Evolutionary conservation across 306 rosid species (phyloP).

Genomic region (Cicer bijugum): DNA sequence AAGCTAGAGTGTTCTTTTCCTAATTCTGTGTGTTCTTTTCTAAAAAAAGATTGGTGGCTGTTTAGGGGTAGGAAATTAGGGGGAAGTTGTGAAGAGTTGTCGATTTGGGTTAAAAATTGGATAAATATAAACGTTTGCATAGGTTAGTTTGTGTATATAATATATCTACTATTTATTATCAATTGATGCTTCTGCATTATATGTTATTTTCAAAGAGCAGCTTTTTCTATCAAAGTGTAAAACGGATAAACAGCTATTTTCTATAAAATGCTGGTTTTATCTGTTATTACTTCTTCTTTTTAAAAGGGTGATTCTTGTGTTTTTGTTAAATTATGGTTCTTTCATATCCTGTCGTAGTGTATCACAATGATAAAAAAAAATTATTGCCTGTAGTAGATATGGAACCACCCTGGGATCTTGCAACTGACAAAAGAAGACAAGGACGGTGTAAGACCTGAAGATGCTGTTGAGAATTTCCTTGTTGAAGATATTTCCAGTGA

Average conservation of each 20-base stretch:
- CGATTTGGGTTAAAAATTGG: slow-evolving; percentile 9
- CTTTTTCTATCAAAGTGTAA: background rate
- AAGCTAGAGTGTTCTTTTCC: slow-evolving; percentile 3
- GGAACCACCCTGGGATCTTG: slow-evolving; percentile 99
- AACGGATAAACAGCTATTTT: background rate
- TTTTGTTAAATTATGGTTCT: slow-evolving; percentile 28
- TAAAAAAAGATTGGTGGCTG: background rate
- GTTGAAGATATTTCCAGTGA: slow-evolving; percentile 95
- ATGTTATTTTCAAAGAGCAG: slow-evolving; percentile 12
- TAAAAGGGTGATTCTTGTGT: slow-evolving; percentile 20
- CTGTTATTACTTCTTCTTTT: background rate
- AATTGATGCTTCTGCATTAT: slow-evolving; percentile 8
- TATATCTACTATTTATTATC: slow-evolving; percentile 5
- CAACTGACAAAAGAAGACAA: slow-evolving; percentile 86
- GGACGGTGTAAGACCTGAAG: slow-evolving; percentile 70
- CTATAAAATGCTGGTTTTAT: no score
- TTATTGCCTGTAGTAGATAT: slow-evolving; percentile 71
- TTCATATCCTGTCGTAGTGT: slow-evolving; percentile 38
- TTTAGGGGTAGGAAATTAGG: slow-evolving; percentile 19
- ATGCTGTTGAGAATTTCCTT: slow-evolving; percentile 82
- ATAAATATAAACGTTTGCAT: slow-evolving; percentile 3
- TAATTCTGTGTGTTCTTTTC: background rate
- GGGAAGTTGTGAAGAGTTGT: background rate
- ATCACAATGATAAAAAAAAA: slow-evolving; percentile 33
- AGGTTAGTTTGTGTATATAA: background rate